Percentiles rank a stretch among this genome's conserved stretches.
Evolutionary conservation across 176 grass and related monocot species (phyloP).

Genomic region (Phyllostachys edulis): DNA sequence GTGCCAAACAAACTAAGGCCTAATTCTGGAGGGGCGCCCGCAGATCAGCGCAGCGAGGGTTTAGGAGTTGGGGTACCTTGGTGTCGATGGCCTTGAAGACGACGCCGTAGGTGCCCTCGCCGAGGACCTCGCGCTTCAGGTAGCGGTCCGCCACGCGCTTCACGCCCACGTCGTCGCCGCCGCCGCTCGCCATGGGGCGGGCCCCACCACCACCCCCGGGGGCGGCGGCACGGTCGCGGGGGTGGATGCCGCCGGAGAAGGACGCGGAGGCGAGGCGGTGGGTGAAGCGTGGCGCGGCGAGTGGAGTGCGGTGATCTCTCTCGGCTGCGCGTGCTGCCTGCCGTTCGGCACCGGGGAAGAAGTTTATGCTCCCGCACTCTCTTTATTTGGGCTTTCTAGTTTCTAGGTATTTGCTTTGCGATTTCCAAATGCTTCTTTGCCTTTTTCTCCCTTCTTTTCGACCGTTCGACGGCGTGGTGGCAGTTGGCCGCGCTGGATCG

Average conservation of each 20-base stretch:
- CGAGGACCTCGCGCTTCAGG: constrained; percentile 78
- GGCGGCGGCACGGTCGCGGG: neutral
- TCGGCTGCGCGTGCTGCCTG: neutral
- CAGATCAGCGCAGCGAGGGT: constrained; percentile 37
- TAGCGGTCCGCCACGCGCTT: constrained; percentile 84
- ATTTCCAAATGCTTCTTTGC: neutral
- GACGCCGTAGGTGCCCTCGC: constrained; percentile 89
- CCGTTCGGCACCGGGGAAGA: constrained; percentile 25
- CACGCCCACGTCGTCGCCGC: constrained; percentile 46
- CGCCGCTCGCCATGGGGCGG: constrained; percentile 44
- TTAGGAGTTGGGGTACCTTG: constrained; percentile 45
- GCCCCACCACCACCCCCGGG: neutral
- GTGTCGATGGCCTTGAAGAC: constrained; percentile 96
- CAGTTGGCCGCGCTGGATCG: neutral
- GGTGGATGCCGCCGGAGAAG: neutral
- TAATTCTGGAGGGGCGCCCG: neutral
- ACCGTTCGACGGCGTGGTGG: neutral
- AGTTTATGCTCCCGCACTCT: neutral
- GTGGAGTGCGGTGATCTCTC: neutral
- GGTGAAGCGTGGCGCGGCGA: neutral
- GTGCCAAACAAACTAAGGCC: neutral
- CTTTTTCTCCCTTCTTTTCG: neutral
- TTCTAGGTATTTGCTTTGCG: neutral
- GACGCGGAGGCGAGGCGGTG: neutral
- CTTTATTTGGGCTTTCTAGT: neutral